Base-by-base conservation (phyloP, 2,329 filamentous ascomycete species). In the Fusarium siculi region DNA sequence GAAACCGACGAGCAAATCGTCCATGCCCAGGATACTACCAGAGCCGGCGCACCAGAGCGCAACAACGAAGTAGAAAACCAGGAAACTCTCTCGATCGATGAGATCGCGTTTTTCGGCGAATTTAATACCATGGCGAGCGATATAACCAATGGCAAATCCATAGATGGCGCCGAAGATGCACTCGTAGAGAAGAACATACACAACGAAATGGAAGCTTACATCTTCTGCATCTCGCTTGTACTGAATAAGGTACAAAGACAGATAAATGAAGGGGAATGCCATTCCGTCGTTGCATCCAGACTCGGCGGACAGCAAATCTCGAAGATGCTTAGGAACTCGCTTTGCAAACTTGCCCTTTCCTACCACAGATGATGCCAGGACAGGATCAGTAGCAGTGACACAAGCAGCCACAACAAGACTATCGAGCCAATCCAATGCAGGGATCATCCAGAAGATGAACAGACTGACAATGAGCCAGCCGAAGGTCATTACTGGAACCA, bases 211-310 rank as follows among this genome's bases (percentile, higher is more conserved):
- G 71, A 92, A 92, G 21, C 92, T 89, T 46, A 97, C 93, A 60
- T 93, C 82, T 52, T 84, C 83, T 9, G 93, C 90, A 75, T 93
- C 82, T 34, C 90, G 90, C 71, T 92, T 87, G 81, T 96, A 97
- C 74, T 93, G 90, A 74, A 98, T 93, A 52, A 98, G 89, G 82
- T 98, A 98, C 36, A 98, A 86, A 2, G 93, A 92, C 36, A 99
- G 87, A 81, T 99, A 99, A 78, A 99, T 90, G 82, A 99, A 99
- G 1, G 96, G 96, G 80, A 99, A 99, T 3, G 96, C 96, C 96
- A 99, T 99, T 83, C 96, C 96, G 81, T 99, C 96, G 87, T 99
- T 99, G 85, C 96, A 99, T 36, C 96, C 96, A 12, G 96, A 99
- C 84, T 99, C 96, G 63, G 95, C 95, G 9, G 96, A 99, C 18